A percentile compares a stretch with the other conserved stretches of the same genome.
Conservation (phyloP, 129 eudicot genomes). For the Pittosporum tobira region DNA sequence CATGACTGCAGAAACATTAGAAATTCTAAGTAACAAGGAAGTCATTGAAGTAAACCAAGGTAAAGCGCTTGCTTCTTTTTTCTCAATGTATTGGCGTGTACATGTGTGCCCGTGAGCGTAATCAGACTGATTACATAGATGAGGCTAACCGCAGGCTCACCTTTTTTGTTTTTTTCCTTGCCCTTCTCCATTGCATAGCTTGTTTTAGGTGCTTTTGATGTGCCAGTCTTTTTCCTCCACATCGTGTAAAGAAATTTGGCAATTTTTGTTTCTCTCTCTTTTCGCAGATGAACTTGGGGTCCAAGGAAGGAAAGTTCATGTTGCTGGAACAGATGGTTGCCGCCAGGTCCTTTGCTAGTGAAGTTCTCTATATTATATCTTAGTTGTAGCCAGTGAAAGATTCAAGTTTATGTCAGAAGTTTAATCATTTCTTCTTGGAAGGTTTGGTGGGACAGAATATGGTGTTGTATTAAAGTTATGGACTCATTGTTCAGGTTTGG, state of each 20-base stretch:
- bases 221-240: not conserved
- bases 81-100: not conserved
- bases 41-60: slow-evolving; percentile 96
- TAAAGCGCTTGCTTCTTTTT: slow-evolving; percentile 11
- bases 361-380: not conserved
- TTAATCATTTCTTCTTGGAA: not conserved
- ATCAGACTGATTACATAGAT: not conserved
- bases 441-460: not conserved
- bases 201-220: not conserved
- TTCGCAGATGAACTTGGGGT: slow-evolving; percentile 79
- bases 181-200: not conserved
- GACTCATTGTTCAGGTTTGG: slow-evolving; percentile 55
- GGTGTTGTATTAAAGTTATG: not conserved
- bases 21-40: slow-evolving; percentile 66
- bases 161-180: not conserved
- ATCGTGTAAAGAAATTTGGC: not conserved
- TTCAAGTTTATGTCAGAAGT: not conserved
- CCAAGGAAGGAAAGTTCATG: slow-evolving; percentile 77
- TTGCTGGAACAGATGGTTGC: slow-evolving; percentile 57
- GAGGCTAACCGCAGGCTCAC: not conserved
- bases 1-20: slow-evolving; percentile 64
- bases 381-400: not conserved
- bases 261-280: not conserved
- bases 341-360: slow-evolving; percentile 42
- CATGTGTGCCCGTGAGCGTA: not conserved